phyloP scores from a whole-genome alignment of 768 basidiomycete genomes.

The Lactarius sanguifluus region DNA sequence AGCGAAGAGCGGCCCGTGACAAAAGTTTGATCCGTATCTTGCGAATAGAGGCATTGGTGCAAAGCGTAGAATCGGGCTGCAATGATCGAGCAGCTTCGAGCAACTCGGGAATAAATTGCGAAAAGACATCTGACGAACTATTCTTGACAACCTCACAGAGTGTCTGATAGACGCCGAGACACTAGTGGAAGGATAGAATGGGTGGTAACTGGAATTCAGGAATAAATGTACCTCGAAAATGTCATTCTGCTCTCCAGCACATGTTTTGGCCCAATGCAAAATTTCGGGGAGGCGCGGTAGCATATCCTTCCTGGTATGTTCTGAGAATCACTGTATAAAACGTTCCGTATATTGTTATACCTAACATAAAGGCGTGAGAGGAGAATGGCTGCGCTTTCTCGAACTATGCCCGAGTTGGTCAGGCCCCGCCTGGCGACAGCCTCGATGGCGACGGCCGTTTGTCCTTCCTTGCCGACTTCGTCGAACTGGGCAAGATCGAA shows the following conservation, averaged over 20 bases:
- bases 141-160: slow-evolving; percentile 70
- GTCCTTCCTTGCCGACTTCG: slow-evolving; percentile 49
- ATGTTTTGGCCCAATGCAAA: slow-evolving; percentile 20
- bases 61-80: slow-evolving; percentile 42
- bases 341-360: slow-evolving; percentile 38
- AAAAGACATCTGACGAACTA: slow-evolving; percentile 54
- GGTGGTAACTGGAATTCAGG: slow-evolving; percentile 5
- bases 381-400: slow-evolving; percentile 79
- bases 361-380: slow-evolving; percentile 80
- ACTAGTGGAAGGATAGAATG: slow-evolving; percentile 41
- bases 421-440: slow-evolving; percentile 57
- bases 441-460: slow-evolving; percentile 60
- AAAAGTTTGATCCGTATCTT: slow-evolving; percentile 68
- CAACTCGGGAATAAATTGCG: slow-evolving; percentile 44
- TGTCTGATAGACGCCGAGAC: slow-evolving; percentile 66
- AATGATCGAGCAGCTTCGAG: slow-evolving; percentile 48
- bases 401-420: slow-evolving; percentile 73
- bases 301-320: slow-evolving; percentile 54
- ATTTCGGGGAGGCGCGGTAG: slow-evolving; percentile 15
- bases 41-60: slow-evolving; percentile 63
- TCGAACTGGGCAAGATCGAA: slow-evolving; percentile 90
- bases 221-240: slow-evolving; percentile 25
- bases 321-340: slow-evolving; percentile 7
- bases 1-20: slow-evolving; percentile 60
- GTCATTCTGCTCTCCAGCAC: slow-evolving; percentile 8